Percentiles rank a stretch among this genome's conserved stretches.
phyloP scores from a whole-genome alignment of 2,329 filamentous ascomycete genomes.

The Leptographium wingfieldii region DNA sequence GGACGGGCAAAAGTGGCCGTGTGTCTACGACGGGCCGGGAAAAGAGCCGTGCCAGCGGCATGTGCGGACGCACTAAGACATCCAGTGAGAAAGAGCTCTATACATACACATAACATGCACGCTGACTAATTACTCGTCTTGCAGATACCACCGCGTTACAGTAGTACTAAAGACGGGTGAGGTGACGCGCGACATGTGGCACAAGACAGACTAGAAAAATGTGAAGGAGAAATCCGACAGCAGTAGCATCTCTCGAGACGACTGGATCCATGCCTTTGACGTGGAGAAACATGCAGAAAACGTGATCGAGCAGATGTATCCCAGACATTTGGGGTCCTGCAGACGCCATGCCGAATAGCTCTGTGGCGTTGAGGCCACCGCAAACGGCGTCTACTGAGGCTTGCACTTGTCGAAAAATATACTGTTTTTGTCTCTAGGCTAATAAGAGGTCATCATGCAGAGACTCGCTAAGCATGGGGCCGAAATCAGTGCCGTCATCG shows the following conservation, averaged over 20 bases:
- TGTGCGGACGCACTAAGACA: constrained; percentile 30
- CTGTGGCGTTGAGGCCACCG: neutral
- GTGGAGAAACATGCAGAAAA: constrained; percentile 31
- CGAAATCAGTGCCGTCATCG: neutral
- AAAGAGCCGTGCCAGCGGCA: constrained; percentile 23
- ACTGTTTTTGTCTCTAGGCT: neutral
- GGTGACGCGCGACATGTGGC: constrained; percentile 38
- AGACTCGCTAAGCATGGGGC: constrained; percentile 5
- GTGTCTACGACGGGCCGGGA: constrained; percentile 26
- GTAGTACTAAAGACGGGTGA: constrained; percentile 38
- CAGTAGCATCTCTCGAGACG: constrained; percentile 34
- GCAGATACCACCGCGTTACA: constrained; percentile 31
- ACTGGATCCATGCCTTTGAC: constrained; percentile 34
- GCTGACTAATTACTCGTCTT: neutral
- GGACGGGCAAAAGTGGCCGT: constrained; percentile 34
- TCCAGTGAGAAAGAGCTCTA: constrained; percentile 14
- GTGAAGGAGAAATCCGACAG: constrained; percentile 33
- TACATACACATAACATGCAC: neutral
- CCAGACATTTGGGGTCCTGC: constrained; percentile 6
- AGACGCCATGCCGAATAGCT: neutral
- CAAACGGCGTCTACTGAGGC: neutral
- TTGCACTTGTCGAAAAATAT: neutral
- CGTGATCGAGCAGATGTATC: constrained; percentile 22
- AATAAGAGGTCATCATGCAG: constrained; percentile 4
- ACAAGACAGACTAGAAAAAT: constrained; percentile 39